phyloP scores from a whole-genome alignment of 805 yeast species.

The Myxozyma lipomycoides region DNA sequence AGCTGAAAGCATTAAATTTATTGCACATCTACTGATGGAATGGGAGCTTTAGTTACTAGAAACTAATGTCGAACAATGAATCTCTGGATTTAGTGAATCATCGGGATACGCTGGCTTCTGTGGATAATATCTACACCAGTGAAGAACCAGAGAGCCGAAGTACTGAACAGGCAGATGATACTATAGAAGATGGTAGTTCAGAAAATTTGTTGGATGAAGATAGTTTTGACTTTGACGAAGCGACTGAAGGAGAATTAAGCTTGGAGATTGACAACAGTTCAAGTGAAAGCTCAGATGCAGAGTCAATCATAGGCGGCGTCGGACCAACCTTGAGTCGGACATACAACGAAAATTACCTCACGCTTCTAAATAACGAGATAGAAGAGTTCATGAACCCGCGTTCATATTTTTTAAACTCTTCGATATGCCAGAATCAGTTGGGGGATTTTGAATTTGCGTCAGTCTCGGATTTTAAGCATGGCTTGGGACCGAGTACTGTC shows the following conservation, averaged over 20 bases:
- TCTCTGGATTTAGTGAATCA: too few species aligned
- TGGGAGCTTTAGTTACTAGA: too few species aligned
- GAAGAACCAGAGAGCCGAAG: too few species aligned
- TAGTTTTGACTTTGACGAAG: background rate
- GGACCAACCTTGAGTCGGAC: background rate
- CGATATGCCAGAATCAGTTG: background rate
- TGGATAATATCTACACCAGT: too few species aligned
- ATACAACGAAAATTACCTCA: conserved; percentile 13
- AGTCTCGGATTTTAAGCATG: background rate
- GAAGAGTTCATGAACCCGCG: conserved; percentile 17
- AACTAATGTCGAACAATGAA: too few species aligned
- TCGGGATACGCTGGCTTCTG: too few species aligned
- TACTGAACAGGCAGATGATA: too few species aligned
- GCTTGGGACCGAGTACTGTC: conserved; percentile 3
- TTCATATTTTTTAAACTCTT: background rate
- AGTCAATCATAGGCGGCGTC: background rate
- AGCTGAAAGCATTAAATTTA: too few species aligned
- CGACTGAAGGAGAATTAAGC: background rate
- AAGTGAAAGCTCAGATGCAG: background rate
- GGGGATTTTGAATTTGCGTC: background rate
- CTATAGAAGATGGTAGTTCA: background rate
- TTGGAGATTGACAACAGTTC: background rate
- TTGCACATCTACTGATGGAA: too few species aligned
- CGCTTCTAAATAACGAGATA: conserved; percentile 15
- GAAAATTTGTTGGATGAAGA: conserved; percentile 2